Conservation (phyloP, 169 alveolate genomes). For the Besnoitia besnoiti region DNA sequence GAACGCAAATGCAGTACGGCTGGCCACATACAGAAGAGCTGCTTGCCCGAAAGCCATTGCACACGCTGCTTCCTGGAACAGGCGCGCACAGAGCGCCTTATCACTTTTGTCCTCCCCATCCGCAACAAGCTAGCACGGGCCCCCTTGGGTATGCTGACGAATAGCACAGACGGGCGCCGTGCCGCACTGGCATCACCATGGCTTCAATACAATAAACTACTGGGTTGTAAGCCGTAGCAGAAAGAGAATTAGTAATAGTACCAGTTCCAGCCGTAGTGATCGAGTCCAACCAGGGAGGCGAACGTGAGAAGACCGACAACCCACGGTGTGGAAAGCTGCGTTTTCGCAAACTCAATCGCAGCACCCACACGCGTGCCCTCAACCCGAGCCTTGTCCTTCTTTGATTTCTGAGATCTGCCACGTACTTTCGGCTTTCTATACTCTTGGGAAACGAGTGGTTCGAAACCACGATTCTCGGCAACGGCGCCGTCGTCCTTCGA, state of each 20-base stretch:
- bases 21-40: too few relatives aligned
- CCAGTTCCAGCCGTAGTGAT: background rate
- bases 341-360: background rate
- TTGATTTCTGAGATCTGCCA: background rate
- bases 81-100: too few relatives aligned
- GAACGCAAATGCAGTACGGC: too few relatives aligned
- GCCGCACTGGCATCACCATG: too few relatives aligned
- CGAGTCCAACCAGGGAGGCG: conserved; percentile 1
- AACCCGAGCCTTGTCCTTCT: background rate
- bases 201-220: too few relatives aligned
- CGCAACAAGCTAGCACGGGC: too few relatives aligned
- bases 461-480: background rate
- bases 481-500: background rate
- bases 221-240: too few relatives aligned
- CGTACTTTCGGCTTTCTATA: background rate
- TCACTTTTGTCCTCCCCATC: too few relatives aligned
- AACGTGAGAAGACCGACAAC: background rate
- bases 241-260: background rate
- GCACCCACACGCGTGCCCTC: conserved; percentile 3
- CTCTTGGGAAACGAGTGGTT: background rate
- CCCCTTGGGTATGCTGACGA: too few relatives aligned
- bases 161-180: too few relatives aligned
- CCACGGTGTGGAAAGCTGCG: background rate
- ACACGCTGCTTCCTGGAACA: too few relatives aligned
- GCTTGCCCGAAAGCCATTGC: too few relatives aligned